phyloP scores from a whole-genome alignment of 495 filamentous ascomycete species.

The Daldinia caldariorum region DNA sequence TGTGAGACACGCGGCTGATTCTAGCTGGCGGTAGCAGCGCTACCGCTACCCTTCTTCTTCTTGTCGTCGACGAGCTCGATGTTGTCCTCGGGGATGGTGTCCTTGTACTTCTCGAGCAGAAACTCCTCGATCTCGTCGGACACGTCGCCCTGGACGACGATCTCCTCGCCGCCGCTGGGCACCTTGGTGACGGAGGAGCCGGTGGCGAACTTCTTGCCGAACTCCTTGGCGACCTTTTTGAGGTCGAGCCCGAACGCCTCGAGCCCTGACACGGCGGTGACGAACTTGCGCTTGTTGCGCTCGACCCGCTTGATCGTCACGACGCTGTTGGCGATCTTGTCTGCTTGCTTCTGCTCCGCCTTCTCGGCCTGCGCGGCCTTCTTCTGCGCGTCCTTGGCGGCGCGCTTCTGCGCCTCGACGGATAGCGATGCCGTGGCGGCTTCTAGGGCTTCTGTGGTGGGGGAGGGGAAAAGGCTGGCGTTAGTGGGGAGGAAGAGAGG shows the following conservation, averaged over 20 bases:
- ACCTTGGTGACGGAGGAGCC: constrained; percentile 91
- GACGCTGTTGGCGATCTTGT: constrained; percentile 79
- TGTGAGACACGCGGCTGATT: not conserved
- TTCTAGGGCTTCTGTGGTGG: constrained; percentile 74
- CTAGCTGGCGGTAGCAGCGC: constrained; percentile 44
- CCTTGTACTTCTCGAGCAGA: constrained; percentile 82
- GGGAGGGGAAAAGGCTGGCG: constrained; percentile 11
- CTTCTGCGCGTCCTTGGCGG: constrained; percentile 92
- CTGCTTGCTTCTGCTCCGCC: constrained; percentile 79
- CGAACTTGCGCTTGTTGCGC: constrained; percentile 95
- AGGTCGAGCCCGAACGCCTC: constrained; percentile 91
- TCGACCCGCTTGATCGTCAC: constrained; percentile 95
- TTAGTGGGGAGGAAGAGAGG: constrained; percentile 23
- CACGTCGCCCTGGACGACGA: constrained; percentile 96
- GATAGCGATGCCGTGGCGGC: constrained; percentile 85
- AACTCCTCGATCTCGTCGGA: constrained; percentile 95
- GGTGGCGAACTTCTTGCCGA: constrained; percentile 93
- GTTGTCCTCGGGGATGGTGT: constrained; percentile 91
- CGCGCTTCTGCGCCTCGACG: constrained; percentile 87
- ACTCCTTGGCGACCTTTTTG: constrained; percentile 91
- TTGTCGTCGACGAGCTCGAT: constrained; percentile 93
- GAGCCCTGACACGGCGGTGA: constrained; percentile 87
- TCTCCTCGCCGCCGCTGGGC: constrained; percentile 88
- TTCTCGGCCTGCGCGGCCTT: constrained; percentile 92
- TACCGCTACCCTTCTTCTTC: constrained; percentile 75